Evolutionary conservation across 2,329 filamentous ascomycete genomes (phyloP).

Genomic region (Claviceps monticola): DNA sequence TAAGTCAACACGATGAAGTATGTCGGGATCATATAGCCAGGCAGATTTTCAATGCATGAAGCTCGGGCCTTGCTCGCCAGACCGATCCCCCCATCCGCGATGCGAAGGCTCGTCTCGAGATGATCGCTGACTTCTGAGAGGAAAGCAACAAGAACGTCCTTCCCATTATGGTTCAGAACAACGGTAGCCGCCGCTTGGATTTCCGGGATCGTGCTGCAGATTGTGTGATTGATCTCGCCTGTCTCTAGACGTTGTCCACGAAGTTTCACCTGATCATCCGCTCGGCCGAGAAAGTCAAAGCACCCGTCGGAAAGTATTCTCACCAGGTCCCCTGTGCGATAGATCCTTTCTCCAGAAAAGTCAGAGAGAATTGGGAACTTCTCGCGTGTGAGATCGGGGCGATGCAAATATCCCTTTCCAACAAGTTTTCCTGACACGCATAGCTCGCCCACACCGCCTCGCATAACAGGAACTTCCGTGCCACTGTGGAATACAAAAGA

Average conservation of each 20-base stretch:
- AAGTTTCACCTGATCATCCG: constrained; percentile 85
- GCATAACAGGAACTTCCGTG: constrained; percentile 56
- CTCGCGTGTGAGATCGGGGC: constrained; percentile 61
- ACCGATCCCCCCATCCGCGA: constrained; percentile 17
- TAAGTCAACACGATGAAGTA: constrained; percentile 59
- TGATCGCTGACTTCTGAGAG: constrained; percentile 22
- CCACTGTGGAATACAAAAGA: constrained; percentile 61
- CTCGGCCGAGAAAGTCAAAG: constrained; percentile 77
- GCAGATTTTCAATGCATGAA: constrained; percentile 56
- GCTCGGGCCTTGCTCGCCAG: constrained; percentile 36
- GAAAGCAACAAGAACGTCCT: constrained; percentile 74
- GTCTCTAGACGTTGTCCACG: constrained; percentile 81
- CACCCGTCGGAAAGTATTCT: constrained; percentile 65
- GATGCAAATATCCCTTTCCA: constrained; percentile 77
- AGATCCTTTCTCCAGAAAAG: constrained; percentile 47
- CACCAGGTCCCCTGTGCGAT: constrained; percentile 81
- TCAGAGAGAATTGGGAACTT: constrained; percentile 53
- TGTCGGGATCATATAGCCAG: constrained; percentile 83
- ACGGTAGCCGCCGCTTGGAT: constrained; percentile 63
- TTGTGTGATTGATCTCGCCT: constrained; percentile 78
- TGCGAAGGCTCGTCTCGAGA: constrained; percentile 7
- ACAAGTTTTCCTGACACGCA: constrained; percentile 80
- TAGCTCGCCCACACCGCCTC: constrained; percentile 72
- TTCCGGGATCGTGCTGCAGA: constrained; percentile 43
- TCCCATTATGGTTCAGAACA: constrained; percentile 60